These are phyloP conservation scores for Metschnikowia shivogae DNA, from an alignment of 805 yeast species.

Conservation along the genomic window DNA sequence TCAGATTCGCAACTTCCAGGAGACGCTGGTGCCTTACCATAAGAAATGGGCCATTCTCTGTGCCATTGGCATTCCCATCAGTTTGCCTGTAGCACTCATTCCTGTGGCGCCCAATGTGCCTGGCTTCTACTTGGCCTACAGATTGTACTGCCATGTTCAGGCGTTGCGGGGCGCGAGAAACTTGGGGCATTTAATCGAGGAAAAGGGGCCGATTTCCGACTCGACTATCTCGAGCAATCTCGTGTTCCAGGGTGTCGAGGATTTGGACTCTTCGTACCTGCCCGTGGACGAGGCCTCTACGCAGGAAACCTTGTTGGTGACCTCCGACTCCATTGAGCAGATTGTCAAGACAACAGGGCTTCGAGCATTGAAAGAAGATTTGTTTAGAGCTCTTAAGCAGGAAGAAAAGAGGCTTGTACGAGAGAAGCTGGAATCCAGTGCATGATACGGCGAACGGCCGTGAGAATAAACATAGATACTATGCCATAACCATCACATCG, in stretches of 20 bases:
- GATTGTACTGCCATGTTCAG: conserved; percentile 80
- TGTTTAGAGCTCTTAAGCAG: conserved; percentile 51
- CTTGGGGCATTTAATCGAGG: conserved; percentile 51
- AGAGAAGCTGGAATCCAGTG: not conserved
- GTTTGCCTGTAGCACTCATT: conserved; percentile 72
- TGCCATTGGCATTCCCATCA: conserved; percentile 63
- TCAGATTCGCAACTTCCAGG: conserved; percentile 43
- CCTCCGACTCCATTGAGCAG: conserved; percentile 42
- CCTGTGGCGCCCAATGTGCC: conserved; percentile 93
- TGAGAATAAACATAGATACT: too few species aligned
- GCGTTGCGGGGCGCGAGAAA: conserved; percentile 75
- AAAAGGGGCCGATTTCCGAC: conserved; percentile 15
- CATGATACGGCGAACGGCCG: not conserved
- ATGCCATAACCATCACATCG: not conserved
- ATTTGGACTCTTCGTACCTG: conserved; percentile 15
- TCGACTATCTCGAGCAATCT: conserved; percentile 9
- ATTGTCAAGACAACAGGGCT: conserved; percentile 45
- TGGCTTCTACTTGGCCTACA: conserved; percentile 76
- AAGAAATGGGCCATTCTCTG: conserved; percentile 50
- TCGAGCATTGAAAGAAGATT: conserved; percentile 39
- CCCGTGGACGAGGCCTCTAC: not conserved
- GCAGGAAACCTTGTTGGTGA: conserved; percentile 39
- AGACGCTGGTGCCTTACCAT: conserved; percentile 49
- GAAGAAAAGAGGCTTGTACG: conserved; percentile 34
- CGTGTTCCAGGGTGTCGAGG: conserved; percentile 12